These are phyloP conservation scores for Vitis hybrid DNA, from an alignment of 177 flowering plant species.

Conservation along the genomic window DNA sequence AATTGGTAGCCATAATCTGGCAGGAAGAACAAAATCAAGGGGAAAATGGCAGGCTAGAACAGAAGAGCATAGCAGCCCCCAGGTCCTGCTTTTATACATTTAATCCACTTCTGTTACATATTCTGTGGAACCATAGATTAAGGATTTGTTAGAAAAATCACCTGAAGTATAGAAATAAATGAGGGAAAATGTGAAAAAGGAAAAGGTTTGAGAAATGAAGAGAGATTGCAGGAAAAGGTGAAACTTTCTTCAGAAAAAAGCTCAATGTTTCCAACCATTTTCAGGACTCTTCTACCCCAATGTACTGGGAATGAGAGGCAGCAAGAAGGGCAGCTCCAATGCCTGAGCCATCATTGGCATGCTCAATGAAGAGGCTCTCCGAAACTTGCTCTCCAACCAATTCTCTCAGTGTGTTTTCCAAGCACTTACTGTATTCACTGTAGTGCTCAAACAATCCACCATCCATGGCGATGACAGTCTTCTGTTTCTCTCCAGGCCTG, in stretches of 20 bases:
- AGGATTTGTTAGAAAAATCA: not conserved
- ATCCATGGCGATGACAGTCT: constrained; percentile 43
- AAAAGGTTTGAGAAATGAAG: no score
- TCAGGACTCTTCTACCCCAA: constrained; percentile 7
- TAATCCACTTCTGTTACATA: not conserved
- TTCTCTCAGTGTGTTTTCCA: constrained; percentile 44
- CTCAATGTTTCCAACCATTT: not conserved
- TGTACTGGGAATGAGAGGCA: constrained; percentile 34
- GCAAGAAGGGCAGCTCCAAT: constrained; percentile 55
- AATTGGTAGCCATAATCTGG: not conserved
- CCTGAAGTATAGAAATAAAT: not conserved
- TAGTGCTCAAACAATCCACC: constrained; percentile 55
- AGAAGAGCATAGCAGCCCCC: constrained; percentile 5
- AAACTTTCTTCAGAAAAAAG: not conserved
- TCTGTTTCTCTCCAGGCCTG: constrained; percentile 25
- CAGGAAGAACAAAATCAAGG: not conserved
- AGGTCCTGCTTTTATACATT: constrained; percentile 2
- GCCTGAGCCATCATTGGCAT: constrained; percentile 56
- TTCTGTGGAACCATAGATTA: not conserved
- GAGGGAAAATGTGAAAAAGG: not conserved
- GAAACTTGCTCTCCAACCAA: constrained; percentile 41
- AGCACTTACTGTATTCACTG: constrained; percentile 29
- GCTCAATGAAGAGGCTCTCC: constrained; percentile 26
- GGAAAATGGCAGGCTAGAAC: constrained; percentile 5
- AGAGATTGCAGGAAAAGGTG: not conserved